These are phyloP conservation scores for Boletus edulis DNA, from an alignment of 768 basidiomycete genomes.

Conservation along the genomic window DNA sequence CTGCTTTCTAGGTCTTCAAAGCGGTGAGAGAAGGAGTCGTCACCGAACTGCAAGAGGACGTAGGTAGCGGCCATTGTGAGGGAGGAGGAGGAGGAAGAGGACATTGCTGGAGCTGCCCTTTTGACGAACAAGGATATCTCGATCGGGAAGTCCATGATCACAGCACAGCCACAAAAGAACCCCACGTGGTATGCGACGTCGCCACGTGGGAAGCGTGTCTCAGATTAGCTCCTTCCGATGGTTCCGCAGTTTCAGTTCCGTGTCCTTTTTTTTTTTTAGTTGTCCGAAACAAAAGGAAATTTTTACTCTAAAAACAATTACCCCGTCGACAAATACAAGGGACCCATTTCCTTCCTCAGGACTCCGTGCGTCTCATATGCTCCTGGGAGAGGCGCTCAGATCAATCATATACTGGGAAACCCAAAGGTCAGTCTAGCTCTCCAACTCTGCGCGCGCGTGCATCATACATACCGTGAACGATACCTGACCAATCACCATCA, in stretches of 20 bases:
- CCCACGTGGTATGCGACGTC: conserved; percentile 30
- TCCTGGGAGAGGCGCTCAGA: background rate
- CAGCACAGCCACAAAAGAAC: conserved; percentile 29
- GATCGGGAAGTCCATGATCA: conserved; percentile 36
- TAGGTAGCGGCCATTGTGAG: conserved; percentile 38
- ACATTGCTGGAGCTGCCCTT: conserved; percentile 26
- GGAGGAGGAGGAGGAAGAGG: conserved; percentile 16
- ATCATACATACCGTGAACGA: conserved; percentile 49
- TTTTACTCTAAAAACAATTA: background rate
- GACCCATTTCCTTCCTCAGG: too few species aligned
- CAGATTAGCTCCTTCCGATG: conserved; percentile 11
- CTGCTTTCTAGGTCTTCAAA: conserved; percentile 65
- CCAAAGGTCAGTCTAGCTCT: conserved; percentile 9
- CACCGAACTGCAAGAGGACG: conserved; percentile 62
- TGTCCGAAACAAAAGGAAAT: background rate
- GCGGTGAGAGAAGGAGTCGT: conserved; percentile 55
- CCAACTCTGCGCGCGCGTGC: background rate
- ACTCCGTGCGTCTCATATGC: too few species aligned
- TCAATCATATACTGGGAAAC: conserved; percentile 41
- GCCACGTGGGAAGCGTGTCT: conserved; percentile 35
- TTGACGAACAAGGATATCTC: conserved; percentile 41
- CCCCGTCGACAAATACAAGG: too few species aligned
- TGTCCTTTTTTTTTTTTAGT: background rate
- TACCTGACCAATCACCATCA: conserved; percentile 29
- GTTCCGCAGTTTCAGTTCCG: conserved; percentile 14